phyloP scores from a whole-genome alignment of 495 filamentous ascomycete species.

The Aspergillus avenaceus region DNA sequence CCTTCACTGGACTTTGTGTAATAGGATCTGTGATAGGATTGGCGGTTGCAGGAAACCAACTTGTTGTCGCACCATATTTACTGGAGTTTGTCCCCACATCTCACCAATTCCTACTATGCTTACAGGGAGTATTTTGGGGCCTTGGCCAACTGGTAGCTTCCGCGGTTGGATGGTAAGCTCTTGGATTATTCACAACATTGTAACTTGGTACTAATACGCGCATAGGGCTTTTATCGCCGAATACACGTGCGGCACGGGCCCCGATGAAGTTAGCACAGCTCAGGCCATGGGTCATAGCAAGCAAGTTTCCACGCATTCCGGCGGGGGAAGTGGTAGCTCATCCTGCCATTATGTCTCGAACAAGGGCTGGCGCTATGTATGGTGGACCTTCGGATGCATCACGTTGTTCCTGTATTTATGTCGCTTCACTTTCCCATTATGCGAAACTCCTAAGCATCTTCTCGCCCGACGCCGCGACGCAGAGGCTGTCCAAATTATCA shows the following conservation, averaged over 20 bases:
- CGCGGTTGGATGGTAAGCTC: conserved; percentile 19
- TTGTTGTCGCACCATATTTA: conserved; percentile 16
- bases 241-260: conserved; percentile 36
- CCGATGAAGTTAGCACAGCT: conserved; percentile 16
- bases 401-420: conserved; percentile 23
- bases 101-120: conserved; percentile 24
- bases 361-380: conserved; percentile 25
- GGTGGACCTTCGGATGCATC: conserved; percentile 25
- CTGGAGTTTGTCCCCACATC: conserved; percentile 21
- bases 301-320: not conserved
- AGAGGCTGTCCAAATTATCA: conserved; percentile 20
- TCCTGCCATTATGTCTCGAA: conserved; percentile 33
- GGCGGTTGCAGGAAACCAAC: conserved; percentile 20
- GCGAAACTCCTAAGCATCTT: conserved; percentile 24
- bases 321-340: not conserved
- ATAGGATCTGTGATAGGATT: conserved; percentile 22
- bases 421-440: conserved; percentile 54
- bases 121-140: conserved; percentile 19
- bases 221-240: conserved; percentile 21
- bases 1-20: conserved; percentile 18
- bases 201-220: too few relatives aligned
- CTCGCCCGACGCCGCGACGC: conserved; percentile 17
- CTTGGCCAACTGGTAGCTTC: conserved; percentile 18
- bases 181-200: not conserved
- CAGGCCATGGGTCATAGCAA: conserved; percentile 5